phyloP scores from a whole-genome alignment of 2,329 filamentous ascomycete species.

The Nemania abortiva region DNA sequence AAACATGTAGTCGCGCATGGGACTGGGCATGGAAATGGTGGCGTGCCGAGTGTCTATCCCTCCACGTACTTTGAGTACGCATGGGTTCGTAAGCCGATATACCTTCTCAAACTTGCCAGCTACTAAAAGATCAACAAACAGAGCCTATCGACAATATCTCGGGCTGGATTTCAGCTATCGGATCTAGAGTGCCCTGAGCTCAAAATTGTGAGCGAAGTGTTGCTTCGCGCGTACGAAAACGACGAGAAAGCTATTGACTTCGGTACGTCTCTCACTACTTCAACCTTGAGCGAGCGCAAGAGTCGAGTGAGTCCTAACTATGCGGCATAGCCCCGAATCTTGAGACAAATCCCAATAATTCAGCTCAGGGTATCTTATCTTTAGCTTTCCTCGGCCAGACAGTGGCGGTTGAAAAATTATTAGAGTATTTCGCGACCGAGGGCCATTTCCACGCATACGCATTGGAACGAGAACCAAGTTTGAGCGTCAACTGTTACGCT shows the following conservation, averaged over 20 bases:
- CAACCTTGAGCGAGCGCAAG: neutral
- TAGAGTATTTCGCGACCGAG: neutral
- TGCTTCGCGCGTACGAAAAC: neutral
- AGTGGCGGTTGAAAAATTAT: neutral
- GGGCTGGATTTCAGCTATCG: neutral
- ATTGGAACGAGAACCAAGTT: neutral
- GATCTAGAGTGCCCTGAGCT: neutral
- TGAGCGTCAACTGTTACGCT: neutral
- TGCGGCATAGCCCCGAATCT: constrained; percentile 1
- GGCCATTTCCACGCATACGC: neutral
- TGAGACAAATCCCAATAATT: neutral
- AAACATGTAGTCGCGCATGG: neutral
- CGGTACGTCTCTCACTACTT: neutral
- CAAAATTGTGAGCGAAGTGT: neutral
- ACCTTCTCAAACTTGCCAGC: neutral
- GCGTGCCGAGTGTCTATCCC: neutral
- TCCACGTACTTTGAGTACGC: neutral
- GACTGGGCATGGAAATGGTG: neutral
- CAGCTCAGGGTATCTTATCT: neutral
- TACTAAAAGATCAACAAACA: neutral
- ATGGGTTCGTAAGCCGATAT: too few species aligned
- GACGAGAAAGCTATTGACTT: neutral
- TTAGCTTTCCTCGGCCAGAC: neutral
- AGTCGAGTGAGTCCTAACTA: neutral
- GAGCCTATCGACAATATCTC: neutral